phyloP scores from a whole-genome alignment of 2,329 filamentous ascomycete species.

The Helicocarpus griseus region DNA sequence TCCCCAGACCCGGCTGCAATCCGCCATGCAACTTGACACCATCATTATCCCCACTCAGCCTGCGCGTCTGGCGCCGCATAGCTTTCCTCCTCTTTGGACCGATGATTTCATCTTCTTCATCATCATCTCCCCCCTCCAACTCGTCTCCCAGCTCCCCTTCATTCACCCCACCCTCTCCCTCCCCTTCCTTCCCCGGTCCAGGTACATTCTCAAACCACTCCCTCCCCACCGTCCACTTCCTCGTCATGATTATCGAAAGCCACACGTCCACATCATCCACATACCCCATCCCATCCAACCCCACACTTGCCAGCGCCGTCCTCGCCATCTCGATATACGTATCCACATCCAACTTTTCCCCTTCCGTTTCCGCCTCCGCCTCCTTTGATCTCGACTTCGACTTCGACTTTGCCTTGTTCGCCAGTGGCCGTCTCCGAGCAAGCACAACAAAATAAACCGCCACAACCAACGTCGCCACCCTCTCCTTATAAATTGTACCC shows the following conservation, averaged over 20 bases:
- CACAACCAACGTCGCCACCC: constrained; percentile 30
- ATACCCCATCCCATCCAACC: constrained; percentile 25
- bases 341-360: constrained; percentile 30
- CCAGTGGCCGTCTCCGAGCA: constrained; percentile 26
- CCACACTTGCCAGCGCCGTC: constrained; percentile 27
- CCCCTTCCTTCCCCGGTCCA: constrained; percentile 10
- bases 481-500: constrained; percentile 33
- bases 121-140: constrained; percentile 16
- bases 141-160: constrained; percentile 9
- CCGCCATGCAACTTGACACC: constrained; percentile 18
- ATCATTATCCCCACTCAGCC: background rate
- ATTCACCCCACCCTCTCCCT: constrained; percentile 4
- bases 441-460: constrained; percentile 37
- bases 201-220: constrained; percentile 59
- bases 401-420: too few relatives aligned
- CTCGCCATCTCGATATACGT: constrained; percentile 33
- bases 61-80: constrained; percentile 12
- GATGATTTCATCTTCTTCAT: constrained; percentile 21
- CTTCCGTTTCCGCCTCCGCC: too few relatives aligned
- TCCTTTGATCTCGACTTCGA: too few relatives aligned
- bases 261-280: constrained; percentile 53
- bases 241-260: constrained; percentile 45
- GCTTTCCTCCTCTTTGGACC: constrained; percentile 20
- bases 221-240: constrained; percentile 44
- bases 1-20: constrained; percentile 38